A percentile compares a stretch with the other conserved stretches of the same genome.
Conservation (phyloP, 1,139 yeast species). For the Taphrina flavorubra region DNA sequence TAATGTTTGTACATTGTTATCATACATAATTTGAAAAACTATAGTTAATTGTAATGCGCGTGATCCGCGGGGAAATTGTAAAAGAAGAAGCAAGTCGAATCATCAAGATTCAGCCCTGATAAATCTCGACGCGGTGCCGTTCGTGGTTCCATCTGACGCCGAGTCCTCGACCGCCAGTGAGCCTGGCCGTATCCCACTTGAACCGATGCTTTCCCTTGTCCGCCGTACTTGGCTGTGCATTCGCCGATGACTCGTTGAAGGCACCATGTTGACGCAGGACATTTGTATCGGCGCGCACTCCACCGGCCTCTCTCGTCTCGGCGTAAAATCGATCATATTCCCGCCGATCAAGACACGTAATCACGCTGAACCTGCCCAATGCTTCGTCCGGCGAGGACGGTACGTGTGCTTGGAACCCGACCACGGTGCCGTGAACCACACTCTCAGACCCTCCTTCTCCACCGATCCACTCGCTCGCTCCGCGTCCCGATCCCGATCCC, state of each 20-base stretch:
- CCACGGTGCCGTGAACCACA: neutral
- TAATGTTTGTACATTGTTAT: constrained; percentile 1
- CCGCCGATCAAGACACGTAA: neutral
- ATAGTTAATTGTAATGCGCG: neutral
- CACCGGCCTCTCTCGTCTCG: constrained; percentile 9
- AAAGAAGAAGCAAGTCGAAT: neutral
- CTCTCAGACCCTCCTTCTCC: constrained; percentile 7
- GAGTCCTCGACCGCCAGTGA: constrained; percentile 24
- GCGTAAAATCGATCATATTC: neutral
- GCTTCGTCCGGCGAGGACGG: neutral
- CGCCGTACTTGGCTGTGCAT: neutral
- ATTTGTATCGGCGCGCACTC: constrained; percentile 9
- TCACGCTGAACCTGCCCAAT: constrained; percentile 2
- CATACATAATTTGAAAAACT: neutral
- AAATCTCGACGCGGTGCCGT: constrained; percentile 29
- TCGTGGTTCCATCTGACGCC: constrained; percentile 38
- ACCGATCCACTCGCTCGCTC: neutral
- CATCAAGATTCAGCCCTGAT: constrained; percentile 13
- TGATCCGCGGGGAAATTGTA: no score
- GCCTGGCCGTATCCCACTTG: constrained; percentile 32
- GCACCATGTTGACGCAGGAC: neutral
- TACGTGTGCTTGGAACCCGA: neutral
- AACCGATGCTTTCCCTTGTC: constrained; percentile 9
- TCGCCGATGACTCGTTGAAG: neutral
- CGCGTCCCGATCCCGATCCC: neutral